Evolutionary conservation across 768 basidiomycete genomes (phyloP).

Genomic region (Tylopilus felleus): DNA sequence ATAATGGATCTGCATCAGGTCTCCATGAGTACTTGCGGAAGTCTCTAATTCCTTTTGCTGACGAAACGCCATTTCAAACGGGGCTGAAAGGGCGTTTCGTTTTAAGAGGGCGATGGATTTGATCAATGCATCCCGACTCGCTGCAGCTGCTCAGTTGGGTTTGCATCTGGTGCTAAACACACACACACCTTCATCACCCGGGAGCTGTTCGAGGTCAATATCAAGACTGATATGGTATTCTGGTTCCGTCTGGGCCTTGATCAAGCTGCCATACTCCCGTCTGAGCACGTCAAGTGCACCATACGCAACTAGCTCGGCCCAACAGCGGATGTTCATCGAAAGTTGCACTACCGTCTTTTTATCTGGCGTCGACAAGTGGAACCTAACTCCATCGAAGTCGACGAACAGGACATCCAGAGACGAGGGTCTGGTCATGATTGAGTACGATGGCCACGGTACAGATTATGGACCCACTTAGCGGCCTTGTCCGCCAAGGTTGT

Average conservation of each 20-base stretch:
- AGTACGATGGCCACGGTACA: constrained; percentile 2
- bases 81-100: constrained; percentile 90
- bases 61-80: constrained; percentile 86
- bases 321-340: constrained; percentile 97
- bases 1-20: constrained; percentile 91
- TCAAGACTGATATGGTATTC: constrained; percentile 87
- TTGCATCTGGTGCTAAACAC: constrained; percentile 17
- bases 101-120: constrained; percentile 82
- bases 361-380: constrained; percentile 86
- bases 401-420: constrained; percentile 95
- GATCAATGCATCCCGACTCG: constrained; percentile 75
- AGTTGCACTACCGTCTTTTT: constrained; percentile 79
- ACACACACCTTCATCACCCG: constrained; percentile 68
- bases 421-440: constrained; percentile 60
- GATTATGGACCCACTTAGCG: constrained; percentile 56
- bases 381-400: constrained; percentile 95
- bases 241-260: constrained; percentile 67
- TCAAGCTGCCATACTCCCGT: constrained; percentile 77
- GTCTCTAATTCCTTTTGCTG: constrained; percentile 81
- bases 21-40: constrained; percentile 63
- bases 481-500: constrained; percentile 85
- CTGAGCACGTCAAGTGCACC: constrained; percentile 78
- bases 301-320: constrained; percentile 87
- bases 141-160: constrained; percentile 39
- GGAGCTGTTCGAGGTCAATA: constrained; percentile 85